These are phyloP conservation scores for Neurospora hispaniola DNA, from an alignment of 495 filamentous ascomycete species.

Conservation along the genomic window DNA sequence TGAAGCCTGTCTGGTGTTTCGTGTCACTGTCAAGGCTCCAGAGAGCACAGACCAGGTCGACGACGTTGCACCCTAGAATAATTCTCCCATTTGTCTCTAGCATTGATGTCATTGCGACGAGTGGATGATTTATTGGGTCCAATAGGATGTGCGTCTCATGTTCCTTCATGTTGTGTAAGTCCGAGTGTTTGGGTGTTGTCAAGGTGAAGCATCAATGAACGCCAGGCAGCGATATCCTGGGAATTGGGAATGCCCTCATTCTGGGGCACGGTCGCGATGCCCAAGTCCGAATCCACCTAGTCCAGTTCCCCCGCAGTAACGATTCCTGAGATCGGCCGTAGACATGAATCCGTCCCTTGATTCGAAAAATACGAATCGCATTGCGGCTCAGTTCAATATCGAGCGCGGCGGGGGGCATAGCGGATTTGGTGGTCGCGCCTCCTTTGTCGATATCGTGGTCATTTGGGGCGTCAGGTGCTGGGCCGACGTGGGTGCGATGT, in stretches of 20 bases:
- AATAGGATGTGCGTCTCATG: background rate
- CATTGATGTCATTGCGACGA: background rate
- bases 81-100: background rate
- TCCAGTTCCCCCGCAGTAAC: background rate
- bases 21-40: background rate
- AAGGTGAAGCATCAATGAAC: background rate
- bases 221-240: background rate
- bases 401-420: background rate
- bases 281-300: background rate
- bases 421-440: background rate
- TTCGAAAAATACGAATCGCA: background rate
- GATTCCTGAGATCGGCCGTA: background rate
- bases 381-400: background rate
- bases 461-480: background rate
- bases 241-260: background rate
- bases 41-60: background rate
- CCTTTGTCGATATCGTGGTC: background rate
- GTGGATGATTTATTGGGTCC: background rate
- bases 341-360: background rate
- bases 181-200: background rate
- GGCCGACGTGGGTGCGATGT: background rate
- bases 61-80: background rate
- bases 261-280: background rate
- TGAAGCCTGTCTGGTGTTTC: background rate
- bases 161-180: background rate